Percentiles rank a stretch among this genome's conserved stretches.
phyloP scores from a whole-genome alignment of 1,284 basidiomycete species.

The Wallemia hederae region DNA sequence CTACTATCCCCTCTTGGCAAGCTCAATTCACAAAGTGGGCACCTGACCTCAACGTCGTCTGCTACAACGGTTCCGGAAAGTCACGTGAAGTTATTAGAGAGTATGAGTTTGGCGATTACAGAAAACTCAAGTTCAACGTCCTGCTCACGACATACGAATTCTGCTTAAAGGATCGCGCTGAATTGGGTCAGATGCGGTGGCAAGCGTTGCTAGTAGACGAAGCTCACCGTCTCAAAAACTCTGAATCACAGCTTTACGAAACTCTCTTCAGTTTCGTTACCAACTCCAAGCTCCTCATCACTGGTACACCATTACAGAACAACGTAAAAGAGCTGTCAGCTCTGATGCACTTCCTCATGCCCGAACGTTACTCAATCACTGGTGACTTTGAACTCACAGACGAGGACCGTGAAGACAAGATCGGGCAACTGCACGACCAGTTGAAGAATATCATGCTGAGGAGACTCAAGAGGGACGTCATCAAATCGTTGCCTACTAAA shows the following conservation, averaged over 20 bases:
- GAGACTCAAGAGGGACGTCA: slow-evolving; percentile 85
- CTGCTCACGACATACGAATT: slow-evolving; percentile 93
- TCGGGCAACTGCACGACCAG: slow-evolving; percentile 77
- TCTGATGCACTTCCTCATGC: slow-evolving; percentile 5
- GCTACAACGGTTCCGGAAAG: slow-evolving; percentile 71
- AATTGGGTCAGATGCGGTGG: slow-evolving; percentile 86
- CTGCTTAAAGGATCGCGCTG: slow-evolving; percentile 64
- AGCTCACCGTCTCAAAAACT: slow-evolving; percentile 94
- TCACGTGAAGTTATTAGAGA: slow-evolving; percentile 73
- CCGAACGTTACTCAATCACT: slow-evolving; percentile 33
- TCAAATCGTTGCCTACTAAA: slow-evolving; percentile 88
- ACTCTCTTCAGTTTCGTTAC: slow-evolving; percentile 66
- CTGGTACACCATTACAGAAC: slow-evolving; percentile 93
- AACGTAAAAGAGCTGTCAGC: slow-evolving; percentile 57
- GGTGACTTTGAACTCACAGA: slow-evolving; percentile 88
- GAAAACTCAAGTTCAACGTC: slow-evolving; percentile 79
- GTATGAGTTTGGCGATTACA: slow-evolving; percentile 61
- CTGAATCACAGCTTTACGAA: slow-evolving; percentile 88
- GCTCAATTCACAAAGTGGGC: slow-evolving; percentile 85
- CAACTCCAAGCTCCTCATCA: slow-evolving; percentile 79
- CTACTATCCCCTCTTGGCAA: slow-evolving; percentile 95
- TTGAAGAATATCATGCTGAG: slow-evolving; percentile 84
- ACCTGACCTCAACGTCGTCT: slow-evolving; percentile 85
- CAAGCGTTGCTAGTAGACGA: slow-evolving; percentile 88
- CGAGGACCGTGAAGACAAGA: slow-evolving; percentile 73